Evolutionary conservation across 1,284 basidiomycete genomes (phyloP), one percentile per base, ranked within the genome.

Genomic region (Calocybe gambosa): DNA sequence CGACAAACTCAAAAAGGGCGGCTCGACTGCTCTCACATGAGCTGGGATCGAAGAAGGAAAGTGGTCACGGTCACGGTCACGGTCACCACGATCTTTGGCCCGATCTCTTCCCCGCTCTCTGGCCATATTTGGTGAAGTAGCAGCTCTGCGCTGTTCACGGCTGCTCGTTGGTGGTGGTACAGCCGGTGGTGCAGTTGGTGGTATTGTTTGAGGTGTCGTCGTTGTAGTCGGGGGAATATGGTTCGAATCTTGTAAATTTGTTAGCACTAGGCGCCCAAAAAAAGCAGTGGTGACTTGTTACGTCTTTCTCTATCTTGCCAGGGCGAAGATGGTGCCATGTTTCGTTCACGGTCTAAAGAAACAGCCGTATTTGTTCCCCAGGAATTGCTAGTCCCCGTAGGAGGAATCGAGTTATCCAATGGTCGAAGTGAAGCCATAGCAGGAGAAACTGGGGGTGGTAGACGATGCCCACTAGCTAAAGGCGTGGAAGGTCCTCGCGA

Each of bases 341-440:
- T 31, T 8, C 29, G 29, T 19, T 45, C 34, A 42, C 46, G 47
- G 23, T 50, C 50, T 37, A 45, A 37, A 21, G 44, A 16, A 29
- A 47, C 31, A 8, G 35, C 50, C 37, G 47, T 29, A 31, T 10
- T 42, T 3, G 50, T 39, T 42, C 50, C 50, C 48, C 51, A 49
- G 49, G 51, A 47, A 50, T 49, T 50, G 29, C 26, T 29, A 9
- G 37, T 4, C 18, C 48, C 33, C 38, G 50, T 31, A n/a, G 35
- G 35, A 12, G 43, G 23, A 29, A 49, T 48, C 42, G 43, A 45
- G 29, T 49, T 37, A 46, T 56, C 51, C 21, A 52, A 46, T n/a
- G 53, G 59, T 23, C 53, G 56, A 8, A 63, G 57, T 0, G 61
- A 60, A n/a, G 57, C 56, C 61, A 63, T 62, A 1, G 61, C 60